A percentile compares a stretch with the other conserved stretches of the same genome.
These are phyloP conservation scores for Ulmus americana DNA, from an alignment of 331 rosid genomes.

Conservation along the genomic window DNA sequence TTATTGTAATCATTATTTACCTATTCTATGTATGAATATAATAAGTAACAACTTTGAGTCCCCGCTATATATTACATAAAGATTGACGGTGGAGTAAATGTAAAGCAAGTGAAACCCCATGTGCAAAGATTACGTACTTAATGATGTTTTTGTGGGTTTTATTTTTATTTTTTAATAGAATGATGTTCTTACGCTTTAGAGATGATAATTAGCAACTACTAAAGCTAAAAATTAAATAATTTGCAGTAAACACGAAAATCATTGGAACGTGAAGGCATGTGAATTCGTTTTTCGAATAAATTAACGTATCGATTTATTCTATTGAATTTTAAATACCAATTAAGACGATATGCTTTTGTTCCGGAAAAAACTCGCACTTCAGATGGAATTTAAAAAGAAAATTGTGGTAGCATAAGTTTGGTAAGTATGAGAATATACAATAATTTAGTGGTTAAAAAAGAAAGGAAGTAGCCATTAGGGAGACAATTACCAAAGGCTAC, in stretches of 20 bases:
- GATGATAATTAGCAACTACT: constrained; percentile 10
- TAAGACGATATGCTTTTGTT: no score
- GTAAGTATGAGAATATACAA: no score
- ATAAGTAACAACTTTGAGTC: constrained; percentile 24
- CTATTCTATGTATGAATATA: constrained; percentile 19
- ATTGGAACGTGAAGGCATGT: constrained; percentile 55
- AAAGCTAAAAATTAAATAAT: constrained; percentile 7
- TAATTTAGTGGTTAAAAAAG: no score
- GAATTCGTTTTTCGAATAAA: constrained; percentile 20
- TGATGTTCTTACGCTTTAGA: constrained; percentile 11
- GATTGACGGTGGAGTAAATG: constrained; percentile 49
- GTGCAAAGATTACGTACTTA: constrained; percentile 43
- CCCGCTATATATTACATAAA: constrained; percentile 10
- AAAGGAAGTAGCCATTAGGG: no score
- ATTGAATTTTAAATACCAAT: no score
- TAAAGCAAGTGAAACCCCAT: constrained; percentile 52
- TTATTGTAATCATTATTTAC: constrained; percentile 4
- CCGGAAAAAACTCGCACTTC: no score
- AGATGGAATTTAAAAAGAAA: no score
- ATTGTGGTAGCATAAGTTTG: no score
- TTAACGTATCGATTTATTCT: no score
- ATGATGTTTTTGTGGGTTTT: constrained; percentile 5
- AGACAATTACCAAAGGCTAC: no score
- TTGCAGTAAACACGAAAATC: constrained; percentile 28
- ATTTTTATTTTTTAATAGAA: neutral